phyloP scores from a whole-genome alignment of 768 basidiomycete species.

The Lanmaoa pseudosensibilis region DNA sequence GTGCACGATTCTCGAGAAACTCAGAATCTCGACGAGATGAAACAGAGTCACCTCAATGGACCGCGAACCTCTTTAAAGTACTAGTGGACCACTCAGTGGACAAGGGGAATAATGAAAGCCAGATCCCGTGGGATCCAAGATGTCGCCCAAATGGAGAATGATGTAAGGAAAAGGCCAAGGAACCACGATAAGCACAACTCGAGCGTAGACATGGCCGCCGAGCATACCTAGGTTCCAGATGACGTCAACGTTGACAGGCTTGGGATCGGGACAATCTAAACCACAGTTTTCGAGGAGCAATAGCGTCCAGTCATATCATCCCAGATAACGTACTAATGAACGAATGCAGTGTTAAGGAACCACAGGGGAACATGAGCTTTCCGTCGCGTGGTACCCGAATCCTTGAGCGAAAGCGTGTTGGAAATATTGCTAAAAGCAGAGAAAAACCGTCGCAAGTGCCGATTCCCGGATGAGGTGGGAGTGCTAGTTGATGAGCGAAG shows the following conservation, averaged over 20 bases:
- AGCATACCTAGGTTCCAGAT: neutral
- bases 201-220: neutral
- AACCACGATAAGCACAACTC: neutral
- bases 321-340: neutral
- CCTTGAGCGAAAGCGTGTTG: neutral
- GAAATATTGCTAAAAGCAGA: neutral
- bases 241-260: neutral
- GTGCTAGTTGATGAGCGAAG: neutral
- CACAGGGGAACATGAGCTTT: neutral
- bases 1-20: too few relatives aligned
- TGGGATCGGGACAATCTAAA: neutral
- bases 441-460: neutral
- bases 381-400: neutral
- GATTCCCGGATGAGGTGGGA: neutral
- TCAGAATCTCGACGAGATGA: neutral
- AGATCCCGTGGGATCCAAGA: neutral
- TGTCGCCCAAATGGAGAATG: slow-evolving; percentile 8
- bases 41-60: neutral
- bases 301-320: neutral
- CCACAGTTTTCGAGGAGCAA: neutral
- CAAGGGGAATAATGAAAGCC: neutral
- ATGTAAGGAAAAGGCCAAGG: too few relatives aligned
- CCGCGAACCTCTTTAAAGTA: too few relatives aligned
- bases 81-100: too few relatives aligned
- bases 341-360: neutral